A percentile compares a stretch with the other conserved stretches of the same genome.
Evolutionary conservation across 305 asterid genomes (phyloP).

Genomic region (Fraxinus dipetala): DNA sequence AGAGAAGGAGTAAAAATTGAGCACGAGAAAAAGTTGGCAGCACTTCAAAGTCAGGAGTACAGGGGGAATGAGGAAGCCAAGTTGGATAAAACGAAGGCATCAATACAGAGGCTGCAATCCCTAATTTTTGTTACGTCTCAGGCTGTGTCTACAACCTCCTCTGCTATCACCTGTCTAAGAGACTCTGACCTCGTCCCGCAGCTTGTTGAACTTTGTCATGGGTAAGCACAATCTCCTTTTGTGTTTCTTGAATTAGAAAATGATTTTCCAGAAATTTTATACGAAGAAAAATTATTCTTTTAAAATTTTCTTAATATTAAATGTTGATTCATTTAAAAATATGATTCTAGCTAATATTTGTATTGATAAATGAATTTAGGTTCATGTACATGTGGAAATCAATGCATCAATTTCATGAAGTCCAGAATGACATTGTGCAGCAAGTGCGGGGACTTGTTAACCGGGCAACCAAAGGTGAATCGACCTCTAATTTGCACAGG

Average conservation of each 20-base stretch:
- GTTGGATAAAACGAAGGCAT: slow-evolving; percentile 85
- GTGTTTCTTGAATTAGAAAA: background rate
- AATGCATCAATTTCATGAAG: slow-evolving; percentile 77
- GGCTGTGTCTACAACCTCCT: slow-evolving; percentile 86
- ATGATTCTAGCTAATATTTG: background rate
- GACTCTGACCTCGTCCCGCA: slow-evolving; percentile 93
- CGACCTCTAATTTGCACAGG: slow-evolving; percentile 84
- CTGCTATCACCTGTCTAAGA: slow-evolving; percentile 66
- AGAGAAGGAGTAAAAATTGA: slow-evolving; percentile 91
- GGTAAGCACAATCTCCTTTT: slow-evolving; percentile 44
- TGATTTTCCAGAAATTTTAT: background rate
- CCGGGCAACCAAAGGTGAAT: slow-evolving; percentile 49
- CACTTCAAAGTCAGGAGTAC: slow-evolving; percentile 79
- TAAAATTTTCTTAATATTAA: background rate
- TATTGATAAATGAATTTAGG: slow-evolving; percentile 38
- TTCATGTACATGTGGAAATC: slow-evolving; percentile 99
- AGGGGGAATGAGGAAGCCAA: slow-evolving; percentile 64
- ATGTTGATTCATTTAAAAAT: background rate
- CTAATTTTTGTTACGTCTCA: slow-evolving; percentile 81
- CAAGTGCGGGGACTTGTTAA: slow-evolving; percentile 85
- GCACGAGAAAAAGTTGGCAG: slow-evolving; percentile 74
- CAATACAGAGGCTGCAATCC: slow-evolving; percentile 80
- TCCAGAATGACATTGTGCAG: slow-evolving; percentile 82
- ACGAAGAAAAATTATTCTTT: background rate
- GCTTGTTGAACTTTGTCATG: slow-evolving; percentile 94